Percentiles rank a stretch among this genome's conserved stretches.
phyloP scores from a whole-genome alignment of 495 filamentous ascomycete species.

The Neurospora terricola region DNA sequence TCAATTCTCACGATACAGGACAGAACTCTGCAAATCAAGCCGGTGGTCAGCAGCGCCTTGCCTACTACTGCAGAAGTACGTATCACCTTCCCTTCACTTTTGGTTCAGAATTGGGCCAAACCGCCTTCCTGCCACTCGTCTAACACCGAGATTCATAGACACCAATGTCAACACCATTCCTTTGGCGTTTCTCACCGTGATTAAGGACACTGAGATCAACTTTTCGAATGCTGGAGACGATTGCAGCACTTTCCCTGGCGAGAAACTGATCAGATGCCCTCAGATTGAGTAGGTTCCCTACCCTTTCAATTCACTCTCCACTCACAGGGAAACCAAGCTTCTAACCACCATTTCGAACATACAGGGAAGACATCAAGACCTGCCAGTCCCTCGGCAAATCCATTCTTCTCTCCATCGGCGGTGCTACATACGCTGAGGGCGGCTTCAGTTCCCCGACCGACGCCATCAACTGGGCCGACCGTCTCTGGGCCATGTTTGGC shows the following conservation, averaged over 20 bases:
- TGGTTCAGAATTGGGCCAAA: neutral
- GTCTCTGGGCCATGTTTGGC: constrained; percentile 62
- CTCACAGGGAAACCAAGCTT: neutral
- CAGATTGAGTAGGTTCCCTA: constrained; percentile 43
- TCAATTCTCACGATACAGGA: constrained; percentile 28
- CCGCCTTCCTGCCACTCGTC: neutral
- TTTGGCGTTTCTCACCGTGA: constrained; percentile 49
- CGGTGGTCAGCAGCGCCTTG: constrained; percentile 35
- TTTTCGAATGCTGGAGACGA: constrained; percentile 49
- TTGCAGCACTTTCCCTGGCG: constrained; percentile 48
- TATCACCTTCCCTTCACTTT: neutral
- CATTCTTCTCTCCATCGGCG: constrained; percentile 59
- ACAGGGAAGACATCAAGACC: constrained; percentile 45
- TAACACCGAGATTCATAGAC: constrained; percentile 11
- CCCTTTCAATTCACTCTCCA: neutral
- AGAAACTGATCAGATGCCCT: constrained; percentile 48
- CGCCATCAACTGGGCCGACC: constrained; percentile 46
- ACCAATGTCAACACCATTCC: constrained; percentile 39
- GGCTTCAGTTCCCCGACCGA: constrained; percentile 44
- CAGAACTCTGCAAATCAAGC: constrained; percentile 34
- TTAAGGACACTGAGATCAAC: constrained; percentile 42
- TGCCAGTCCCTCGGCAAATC: constrained; percentile 58
- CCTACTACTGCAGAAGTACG: constrained; percentile 46
- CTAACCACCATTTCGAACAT: neutral
- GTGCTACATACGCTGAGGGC: constrained; percentile 51